These are phyloP conservation scores for Axilococcus clingmanii DNA, from an alignment of 139 green algal species.

Conservation along the genomic window DNA sequence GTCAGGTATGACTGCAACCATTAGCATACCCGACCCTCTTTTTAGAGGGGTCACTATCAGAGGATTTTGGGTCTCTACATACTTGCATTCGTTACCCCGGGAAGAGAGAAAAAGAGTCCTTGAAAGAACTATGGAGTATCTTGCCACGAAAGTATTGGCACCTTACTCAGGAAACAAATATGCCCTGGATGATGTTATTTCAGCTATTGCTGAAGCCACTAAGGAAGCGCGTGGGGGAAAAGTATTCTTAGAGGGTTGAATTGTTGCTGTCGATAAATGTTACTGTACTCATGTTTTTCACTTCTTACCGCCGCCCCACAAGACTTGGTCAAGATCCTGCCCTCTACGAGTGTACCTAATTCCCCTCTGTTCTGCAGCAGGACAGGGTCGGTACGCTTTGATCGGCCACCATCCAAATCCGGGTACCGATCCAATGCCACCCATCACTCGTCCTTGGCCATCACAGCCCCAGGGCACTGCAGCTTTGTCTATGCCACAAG, in stretches of 20 bases:
- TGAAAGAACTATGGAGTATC: conserved; percentile 10
- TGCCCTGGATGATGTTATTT: conserved; percentile 13
- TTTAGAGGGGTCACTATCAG: conserved; percentile 13
- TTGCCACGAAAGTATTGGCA: conserved; percentile 9
- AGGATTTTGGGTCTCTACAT: conserved; percentile 19
- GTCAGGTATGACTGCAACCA: neutral
- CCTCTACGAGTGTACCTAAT: conserved; percentile 69
- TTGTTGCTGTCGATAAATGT: too few species aligned
- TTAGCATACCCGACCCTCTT: conserved; percentile 13
- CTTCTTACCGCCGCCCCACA: too few species aligned
- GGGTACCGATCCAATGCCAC: conserved; percentile 59
- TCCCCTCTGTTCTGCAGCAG: conserved; percentile 35
- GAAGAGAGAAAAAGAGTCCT: conserved; percentile 3
- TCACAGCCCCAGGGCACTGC: conserved; percentile 45
- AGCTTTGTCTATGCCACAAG: conserved; percentile 23
- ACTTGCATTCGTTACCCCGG: neutral
- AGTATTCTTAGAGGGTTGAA: conserved; percentile 26
- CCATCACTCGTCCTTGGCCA: conserved; percentile 50
- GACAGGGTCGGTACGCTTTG: conserved; percentile 78
- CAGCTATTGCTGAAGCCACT: conserved; percentile 12
- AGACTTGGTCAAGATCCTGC: conserved; percentile 67
- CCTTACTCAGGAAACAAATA: conserved; percentile 13
- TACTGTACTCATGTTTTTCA: too few species aligned
- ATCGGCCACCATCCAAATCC: conserved; percentile 80
- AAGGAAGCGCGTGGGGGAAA: conserved; percentile 22